Base-by-base conservation (phyloP, 2,329 filamentous ascomycete genomes). In the Phaeomoniella chlamydospora region DNA sequence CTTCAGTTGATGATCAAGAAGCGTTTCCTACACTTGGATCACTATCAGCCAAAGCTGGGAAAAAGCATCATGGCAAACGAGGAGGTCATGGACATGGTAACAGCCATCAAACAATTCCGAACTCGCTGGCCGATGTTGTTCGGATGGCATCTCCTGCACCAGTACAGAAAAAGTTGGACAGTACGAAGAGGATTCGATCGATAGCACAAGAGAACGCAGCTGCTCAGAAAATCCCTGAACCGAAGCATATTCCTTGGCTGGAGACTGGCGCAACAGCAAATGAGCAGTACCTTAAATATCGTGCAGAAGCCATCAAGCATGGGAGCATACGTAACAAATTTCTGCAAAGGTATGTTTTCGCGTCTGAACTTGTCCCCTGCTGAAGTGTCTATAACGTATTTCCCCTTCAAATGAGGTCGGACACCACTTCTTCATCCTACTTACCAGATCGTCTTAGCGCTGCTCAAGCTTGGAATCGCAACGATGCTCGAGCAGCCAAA, bases 401-500 rank as follows among this genome's bases (percentile, higher is more conserved):
- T n/a, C n/a, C n/a, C n/a, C n/a, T n/a, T n/a, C n/a, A n/a, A n/a
- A n/a, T n/a, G n/a, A n/a, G n/a, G n/a, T n/a, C n/a, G n/a, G n/a
- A n/a, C n/a, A n/a, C n/a, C n/a, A n/a, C n/a, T n/a, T n/a, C n/a
- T n/a, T n/a, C n/a, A n/a, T n/a, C n/a, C n/a, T n/a, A n/a, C n/a
- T n/a, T n/a, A n/a, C n/a, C n/a, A n/a, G n/a, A n/a, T n/a, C n/a
- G n/a, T n/a, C n/a, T 30, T 43, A 92, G 87, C 57, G 90, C 90
- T 45, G 88, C 88, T 5, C 88, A 96, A 68, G 90, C 90, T 15
- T 98, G 90, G 88, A 94, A 96, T 55, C 81, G 90, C 39, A 96
- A 94, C 50, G 90, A 98, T 56, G 88, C 90, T 29, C 79, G 90
- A 42, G 88, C 90, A 13, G 90, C 90, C 41, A 96, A 96, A 63